Base-by-base conservation (phyloP, 164 flowering plant species). In the Pachysandra terminalis region DNA sequence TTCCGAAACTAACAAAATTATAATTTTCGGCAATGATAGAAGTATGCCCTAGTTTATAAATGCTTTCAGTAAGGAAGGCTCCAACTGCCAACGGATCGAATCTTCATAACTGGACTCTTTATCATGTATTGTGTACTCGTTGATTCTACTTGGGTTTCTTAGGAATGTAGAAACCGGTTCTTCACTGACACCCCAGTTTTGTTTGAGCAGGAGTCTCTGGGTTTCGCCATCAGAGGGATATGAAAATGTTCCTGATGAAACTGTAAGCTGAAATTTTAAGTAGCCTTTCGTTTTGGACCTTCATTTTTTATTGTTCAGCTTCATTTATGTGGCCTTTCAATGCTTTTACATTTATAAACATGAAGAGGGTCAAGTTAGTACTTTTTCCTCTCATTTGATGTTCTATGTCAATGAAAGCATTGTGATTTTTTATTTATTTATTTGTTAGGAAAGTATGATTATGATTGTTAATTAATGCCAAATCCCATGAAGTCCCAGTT, bases 201-300 rank as follows among this genome's bases (percentile, higher is more conserved):
- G 25, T 49, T 35, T 0, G 10, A 28, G 17, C 58, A 97, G 90
- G 54, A 90, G 84, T 79, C 63, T 69, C 21, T 84, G 83, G 86
- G 81, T 86, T 61, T 86, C 91, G 52, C 97, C 93, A 26, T 71
- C 90, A 27, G 88, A 86, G 77, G 85, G 93, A 89, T 95, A 95
- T 78, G 99, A 97, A 27, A 81, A 92, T 75, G 99, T 95, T 74
- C 99, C 99, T 35, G 89, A 80, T 81, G 97, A 92, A 83, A 79
- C 77, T 59, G 97, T 90, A n/a, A n/a, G n/a, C n/a, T n/a, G n/a
- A n/a, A n/a, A n/a, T n/a, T n/a, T n/a, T n/a, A 80, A 79, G 93
- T 71, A 66, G n/a, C 9, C 37, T 32, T 21, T 49, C 56, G 3
- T 49, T 26, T 21, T 13, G 13, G 62, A 23, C 25, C 64, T 59